phyloP scores from a whole-genome alignment of 768 basidiomycete species.

The Collybiopsis luxurians region DNA sequence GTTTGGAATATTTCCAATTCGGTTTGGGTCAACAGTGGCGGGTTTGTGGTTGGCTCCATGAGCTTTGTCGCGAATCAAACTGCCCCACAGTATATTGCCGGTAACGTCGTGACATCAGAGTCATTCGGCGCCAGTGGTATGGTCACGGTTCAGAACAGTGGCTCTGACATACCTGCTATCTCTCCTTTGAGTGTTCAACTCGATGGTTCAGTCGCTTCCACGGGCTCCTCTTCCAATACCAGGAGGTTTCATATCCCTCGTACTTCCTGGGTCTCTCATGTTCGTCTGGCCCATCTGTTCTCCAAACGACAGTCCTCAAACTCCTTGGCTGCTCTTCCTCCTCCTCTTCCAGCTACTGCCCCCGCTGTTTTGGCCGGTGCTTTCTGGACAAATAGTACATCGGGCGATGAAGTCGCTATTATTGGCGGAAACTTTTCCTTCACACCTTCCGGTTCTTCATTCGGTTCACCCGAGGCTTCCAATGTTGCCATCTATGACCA shows the following conservation, averaged over 20 bases:
- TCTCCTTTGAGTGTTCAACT: slow-evolving; percentile 62
- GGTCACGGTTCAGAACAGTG: slow-evolving; percentile 71
- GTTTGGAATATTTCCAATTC: slow-evolving; percentile 61
- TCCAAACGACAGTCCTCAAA: slow-evolving; percentile 47
- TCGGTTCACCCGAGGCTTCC: slow-evolving; percentile 32
- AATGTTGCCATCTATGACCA: slow-evolving; percentile 74
- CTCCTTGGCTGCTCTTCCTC: slow-evolving; percentile 51
- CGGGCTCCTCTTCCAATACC: slow-evolving; percentile 30
- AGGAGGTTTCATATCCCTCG: slow-evolving; percentile 31
- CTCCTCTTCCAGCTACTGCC: slow-evolving; percentile 53
- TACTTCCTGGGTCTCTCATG: slow-evolving; percentile 47
- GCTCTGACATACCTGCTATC: slow-evolving; percentile 52
- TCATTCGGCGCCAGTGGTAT: slow-evolving; percentile 77
- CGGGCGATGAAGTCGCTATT: slow-evolving; percentile 62
- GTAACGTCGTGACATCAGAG: slow-evolving; percentile 54
- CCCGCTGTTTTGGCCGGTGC: slow-evolving; percentile 83
- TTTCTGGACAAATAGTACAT: slow-evolving; percentile 85
- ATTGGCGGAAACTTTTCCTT: slow-evolving; percentile 91
- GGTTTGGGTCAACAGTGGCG: slow-evolving; percentile 72
- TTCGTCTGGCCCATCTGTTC: slow-evolving; percentile 43
- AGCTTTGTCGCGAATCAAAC: slow-evolving; percentile 69
- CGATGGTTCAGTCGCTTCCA: slow-evolving; percentile 31
- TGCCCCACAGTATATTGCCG: slow-evolving; percentile 63
- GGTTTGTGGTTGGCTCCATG: slow-evolving; percentile 71
- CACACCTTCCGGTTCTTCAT: slow-evolving; percentile 32